Evolutionary conservation across 228 moss, liverwort and hornwort species (phyloP).

Genomic region (Sphagnum fallax): DNA sequence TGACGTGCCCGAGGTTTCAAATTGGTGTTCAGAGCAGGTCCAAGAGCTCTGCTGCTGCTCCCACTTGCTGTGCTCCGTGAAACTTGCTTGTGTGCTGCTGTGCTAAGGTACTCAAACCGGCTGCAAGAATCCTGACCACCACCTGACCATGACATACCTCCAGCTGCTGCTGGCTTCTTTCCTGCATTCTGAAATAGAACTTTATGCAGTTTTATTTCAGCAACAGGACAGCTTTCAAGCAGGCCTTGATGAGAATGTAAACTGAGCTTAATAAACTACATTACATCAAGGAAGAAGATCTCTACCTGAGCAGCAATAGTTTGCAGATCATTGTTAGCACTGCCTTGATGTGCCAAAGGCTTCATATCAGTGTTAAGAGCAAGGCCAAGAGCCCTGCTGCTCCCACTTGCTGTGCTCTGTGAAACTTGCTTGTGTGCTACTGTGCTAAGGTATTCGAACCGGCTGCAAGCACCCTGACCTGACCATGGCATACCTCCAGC

Average conservation of each 20-base stretch:
- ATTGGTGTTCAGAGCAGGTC: conserved; percentile 96
- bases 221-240: no score
- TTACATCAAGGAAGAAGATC: no score
- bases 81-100: conserved; percentile 40
- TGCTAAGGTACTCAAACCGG: conserved; percentile 37
- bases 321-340: conserved; percentile 89
- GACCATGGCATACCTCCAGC: no score
- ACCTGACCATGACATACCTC: no score
- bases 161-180: no score
- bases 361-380: conserved; percentile 94
- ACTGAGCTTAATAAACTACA: no score
- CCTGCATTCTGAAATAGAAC: no score
- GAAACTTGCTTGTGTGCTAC: conserved; percentile 41
- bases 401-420: conserved; percentile 27
- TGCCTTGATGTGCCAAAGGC: conserved; percentile 98
- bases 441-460: conserved; percentile 37
- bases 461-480: conserved; percentile 25
- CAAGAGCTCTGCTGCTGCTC: conserved; percentile 66
- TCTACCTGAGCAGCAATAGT: conserved; percentile 92
- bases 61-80: conserved; percentile 23
- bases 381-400: conserved; percentile 77
- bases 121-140: conserved; percentile 30
- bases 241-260: no score
- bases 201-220: no score
- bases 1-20: conserved; percentile 98